phyloP scores from a whole-genome alignment of 768 basidiomycete genomes.

The Astraeus odoratus region DNA sequence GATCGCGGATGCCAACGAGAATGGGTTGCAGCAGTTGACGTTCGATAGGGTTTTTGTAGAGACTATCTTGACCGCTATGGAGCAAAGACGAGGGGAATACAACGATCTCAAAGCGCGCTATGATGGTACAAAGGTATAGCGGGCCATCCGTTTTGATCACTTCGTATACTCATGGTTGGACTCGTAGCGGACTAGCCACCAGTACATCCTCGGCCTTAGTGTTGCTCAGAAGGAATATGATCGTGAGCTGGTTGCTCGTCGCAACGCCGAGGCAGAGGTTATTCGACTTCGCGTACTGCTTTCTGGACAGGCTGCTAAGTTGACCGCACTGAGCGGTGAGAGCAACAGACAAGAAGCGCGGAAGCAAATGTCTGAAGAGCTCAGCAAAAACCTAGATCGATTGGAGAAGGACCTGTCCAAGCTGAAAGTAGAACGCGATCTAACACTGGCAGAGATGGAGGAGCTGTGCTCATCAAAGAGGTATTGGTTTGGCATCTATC shows the following conservation, averaged over 20 bases:
- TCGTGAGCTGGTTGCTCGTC: conserved; percentile 76
- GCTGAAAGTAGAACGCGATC: conserved; percentile 83
- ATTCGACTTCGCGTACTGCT: conserved; percentile 76
- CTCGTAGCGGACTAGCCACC: conserved; percentile 77
- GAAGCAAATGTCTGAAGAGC: conserved; percentile 71
- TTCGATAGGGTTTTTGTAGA: conserved; percentile 73
- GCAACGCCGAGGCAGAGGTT: conserved; percentile 91
- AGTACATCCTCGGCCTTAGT: conserved; percentile 86
- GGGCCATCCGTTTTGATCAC: neutral
- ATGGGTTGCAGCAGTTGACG: conserved; percentile 52
- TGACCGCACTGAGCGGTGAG: conserved; percentile 82
- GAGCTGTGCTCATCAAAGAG: conserved; percentile 72
- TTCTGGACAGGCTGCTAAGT: conserved; percentile 81
- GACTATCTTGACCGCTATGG: conserved; percentile 58
- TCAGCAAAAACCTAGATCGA: conserved; percentile 65
- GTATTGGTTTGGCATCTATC: conserved; percentile 33
- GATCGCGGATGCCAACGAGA: conserved; percentile 51
- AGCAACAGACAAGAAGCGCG: conserved; percentile 71
- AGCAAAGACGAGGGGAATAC: conserved; percentile 55
- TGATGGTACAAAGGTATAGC: conserved; percentile 78
- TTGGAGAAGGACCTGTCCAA: conserved; percentile 85
- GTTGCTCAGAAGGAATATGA: conserved; percentile 96
- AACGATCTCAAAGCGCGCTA: conserved; percentile 65
- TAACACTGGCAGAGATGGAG: conserved; percentile 89
- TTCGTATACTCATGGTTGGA: conserved; percentile 2